phyloP scores from a whole-genome alignment of 2,329 filamentous ascomycete genomes.

The Thielaviopsis ethacetica region DNA sequence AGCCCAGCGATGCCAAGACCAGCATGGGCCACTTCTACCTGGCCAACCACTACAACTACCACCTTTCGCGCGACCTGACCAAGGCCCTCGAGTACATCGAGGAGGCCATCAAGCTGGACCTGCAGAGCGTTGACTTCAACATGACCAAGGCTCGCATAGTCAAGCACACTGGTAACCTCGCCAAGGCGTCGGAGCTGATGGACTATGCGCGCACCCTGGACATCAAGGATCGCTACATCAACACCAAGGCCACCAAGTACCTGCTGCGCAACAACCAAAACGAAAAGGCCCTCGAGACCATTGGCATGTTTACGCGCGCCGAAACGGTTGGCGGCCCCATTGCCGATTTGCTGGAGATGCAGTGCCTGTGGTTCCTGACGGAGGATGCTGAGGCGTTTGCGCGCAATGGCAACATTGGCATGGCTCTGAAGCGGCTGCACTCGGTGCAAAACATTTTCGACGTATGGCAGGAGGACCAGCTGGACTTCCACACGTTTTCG shows the following conservation, averaged over 20 bases:
- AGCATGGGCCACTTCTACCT: slow-evolving; percentile 64
- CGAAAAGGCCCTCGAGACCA: slow-evolving; percentile 68
- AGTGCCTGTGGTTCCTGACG: slow-evolving; percentile 91
- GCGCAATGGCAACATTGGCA: slow-evolving; percentile 62
- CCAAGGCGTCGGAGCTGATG: slow-evolving; percentile 75
- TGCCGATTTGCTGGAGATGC: slow-evolving; percentile 90
- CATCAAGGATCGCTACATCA: slow-evolving; percentile 87
- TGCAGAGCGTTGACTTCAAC: slow-evolving; percentile 74
- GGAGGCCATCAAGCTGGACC: slow-evolving; percentile 62
- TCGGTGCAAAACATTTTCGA: slow-evolving; percentile 86
- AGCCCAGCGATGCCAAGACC: slow-evolving; percentile 35
- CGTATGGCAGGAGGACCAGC: slow-evolving; percentile 95
- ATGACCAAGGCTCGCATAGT: slow-evolving; percentile 92
- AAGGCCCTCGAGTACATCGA: slow-evolving; percentile 75
- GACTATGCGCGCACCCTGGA: slow-evolving; percentile 74
- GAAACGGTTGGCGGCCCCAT: slow-evolving; percentile 78
- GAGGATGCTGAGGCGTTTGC: slow-evolving; percentile 87
- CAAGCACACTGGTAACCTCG: slow-evolving; percentile 71
- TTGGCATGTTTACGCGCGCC: slow-evolving; percentile 86
- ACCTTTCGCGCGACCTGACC: slow-evolving; percentile 64
- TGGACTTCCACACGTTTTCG: slow-evolving; percentile 96
- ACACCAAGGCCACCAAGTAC: slow-evolving; percentile 95
- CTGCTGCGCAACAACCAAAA: slow-evolving; percentile 85
- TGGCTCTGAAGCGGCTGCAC: slow-evolving; percentile 86
- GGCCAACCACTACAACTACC: slow-evolving; percentile 92